phyloP scores from a whole-genome alignment of 2,329 filamentous ascomycete genomes.

The Beauveria australis region DNA sequence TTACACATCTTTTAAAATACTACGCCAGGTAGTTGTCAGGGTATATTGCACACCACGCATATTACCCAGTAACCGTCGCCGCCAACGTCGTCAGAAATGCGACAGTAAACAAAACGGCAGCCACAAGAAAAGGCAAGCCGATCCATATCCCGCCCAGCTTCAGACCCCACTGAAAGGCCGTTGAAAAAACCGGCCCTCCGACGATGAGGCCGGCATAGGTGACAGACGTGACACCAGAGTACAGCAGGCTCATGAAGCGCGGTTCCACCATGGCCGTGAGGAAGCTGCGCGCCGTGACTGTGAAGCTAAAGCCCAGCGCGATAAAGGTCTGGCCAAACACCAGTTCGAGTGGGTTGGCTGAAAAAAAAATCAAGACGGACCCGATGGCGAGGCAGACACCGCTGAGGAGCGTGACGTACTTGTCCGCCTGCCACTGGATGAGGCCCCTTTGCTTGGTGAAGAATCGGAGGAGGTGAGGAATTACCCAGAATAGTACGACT shows the following conservation, averaged over 20 bases:
- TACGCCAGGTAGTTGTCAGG: no score
- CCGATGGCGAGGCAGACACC: conserved; percentile 12
- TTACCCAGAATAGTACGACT: conserved; percentile 3
- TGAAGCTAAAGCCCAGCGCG: conserved; percentile 11
- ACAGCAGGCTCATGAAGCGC: conserved; percentile 12
- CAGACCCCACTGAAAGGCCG: conserved; percentile 10
- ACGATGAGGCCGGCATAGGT: conserved; percentile 7
- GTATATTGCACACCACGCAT: no score
- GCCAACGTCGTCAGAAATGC: neutral
- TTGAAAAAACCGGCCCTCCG: conserved; percentile 8
- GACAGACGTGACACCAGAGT: conserved; percentile 13
- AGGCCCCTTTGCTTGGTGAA: neutral
- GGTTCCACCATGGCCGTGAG: conserved; percentile 13
- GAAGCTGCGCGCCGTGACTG: conserved; percentile 13
- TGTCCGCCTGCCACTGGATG: conserved; percentile 8
- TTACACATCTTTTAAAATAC: no score
- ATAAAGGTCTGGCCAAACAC: conserved; percentile 10
- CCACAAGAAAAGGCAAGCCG: neutral
- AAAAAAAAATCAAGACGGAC: conserved; percentile 10
- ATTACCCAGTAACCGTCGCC: no score
- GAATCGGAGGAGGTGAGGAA: conserved; percentile 12
- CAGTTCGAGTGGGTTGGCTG: conserved; percentile 4
- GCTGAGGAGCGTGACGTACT: conserved; percentile 12
- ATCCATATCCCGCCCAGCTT: neutral
- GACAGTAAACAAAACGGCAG: neutral